These are phyloP conservation scores for Paxillus rubicundulus DNA, from an alignment of 768 basidiomycete species.

Conservation along the genomic window DNA sequence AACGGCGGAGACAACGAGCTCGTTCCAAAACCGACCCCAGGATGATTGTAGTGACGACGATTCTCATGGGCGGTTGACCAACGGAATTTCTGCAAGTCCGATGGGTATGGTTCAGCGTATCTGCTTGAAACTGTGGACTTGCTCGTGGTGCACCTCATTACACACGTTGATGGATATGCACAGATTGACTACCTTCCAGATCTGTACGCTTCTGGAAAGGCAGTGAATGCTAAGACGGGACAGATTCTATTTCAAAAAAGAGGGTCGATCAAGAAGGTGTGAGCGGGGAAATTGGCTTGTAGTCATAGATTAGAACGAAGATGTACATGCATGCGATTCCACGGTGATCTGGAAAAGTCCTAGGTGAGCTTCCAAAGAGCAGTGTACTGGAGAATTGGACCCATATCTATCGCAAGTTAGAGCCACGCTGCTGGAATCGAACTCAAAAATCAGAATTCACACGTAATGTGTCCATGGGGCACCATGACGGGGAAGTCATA, in stretches of 20 bases:
- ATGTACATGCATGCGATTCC: too few relatives aligned
- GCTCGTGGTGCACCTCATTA: too few relatives aligned
- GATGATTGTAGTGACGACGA: too few relatives aligned
- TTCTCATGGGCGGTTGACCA: too few relatives aligned
- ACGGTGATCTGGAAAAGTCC: not conserved
- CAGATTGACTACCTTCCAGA: not conserved
- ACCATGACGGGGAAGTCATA: conserved; percentile 8
- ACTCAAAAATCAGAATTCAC: conserved; percentile 7
- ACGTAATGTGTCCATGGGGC: conserved; percentile 14
- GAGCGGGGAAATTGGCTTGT: not conserved
- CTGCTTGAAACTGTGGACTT: too few relatives aligned
- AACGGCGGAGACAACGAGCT: too few relatives aligned
- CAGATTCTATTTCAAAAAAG: conserved; percentile 12
- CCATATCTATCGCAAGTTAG: not conserved
- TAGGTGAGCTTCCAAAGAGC: conserved; percentile 5
- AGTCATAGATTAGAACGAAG: not conserved
- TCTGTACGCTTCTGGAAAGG: not conserved
- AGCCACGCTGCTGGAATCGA: not conserved
- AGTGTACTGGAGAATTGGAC: not conserved
- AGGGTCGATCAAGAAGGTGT: conserved; percentile 12
- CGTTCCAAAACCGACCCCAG: too few relatives aligned
- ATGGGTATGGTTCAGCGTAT: too few relatives aligned
- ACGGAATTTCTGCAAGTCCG: too few relatives aligned
- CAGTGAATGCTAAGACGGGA: conserved; percentile 7
- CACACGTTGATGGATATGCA: too few relatives aligned